Percentiles rank a stretch among this genome's conserved stretches.
phyloP scores from a whole-genome alignment of 2,329 filamentous ascomycete genomes.

The Phoma herbarum region DNA sequence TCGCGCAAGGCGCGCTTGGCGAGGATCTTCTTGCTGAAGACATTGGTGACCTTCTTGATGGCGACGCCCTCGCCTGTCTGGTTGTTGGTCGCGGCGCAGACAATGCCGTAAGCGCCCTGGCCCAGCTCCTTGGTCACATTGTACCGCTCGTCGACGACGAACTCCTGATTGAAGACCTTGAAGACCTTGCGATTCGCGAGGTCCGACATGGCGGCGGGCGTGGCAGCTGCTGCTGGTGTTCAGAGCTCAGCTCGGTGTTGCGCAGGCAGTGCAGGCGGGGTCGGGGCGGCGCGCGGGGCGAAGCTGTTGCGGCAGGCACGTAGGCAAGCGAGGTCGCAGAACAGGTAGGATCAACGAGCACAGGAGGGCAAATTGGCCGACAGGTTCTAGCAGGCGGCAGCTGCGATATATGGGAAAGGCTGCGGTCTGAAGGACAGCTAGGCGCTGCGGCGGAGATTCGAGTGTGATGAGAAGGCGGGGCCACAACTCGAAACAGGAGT shows the following conservation, averaged over 20 bases:
- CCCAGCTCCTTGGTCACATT: conserved; percentile 98
- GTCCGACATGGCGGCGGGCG: conserved; percentile 61
- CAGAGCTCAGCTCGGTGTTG: conserved; percentile 1
- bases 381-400: conserved; percentile 28
- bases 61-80: conserved; percentile 92
- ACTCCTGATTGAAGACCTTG: conserved; percentile 94
- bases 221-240: conserved; percentile 1
- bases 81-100: conserved; percentile 93
- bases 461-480: conserved; percentile 33
- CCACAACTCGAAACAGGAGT: conserved; percentile 27
- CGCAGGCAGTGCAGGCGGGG: conserved; percentile 7
- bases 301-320: conserved; percentile 1
- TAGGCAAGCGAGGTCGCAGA: not conserved
- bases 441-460: conserved; percentile 39
- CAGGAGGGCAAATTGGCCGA: conserved; percentile 1
- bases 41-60: conserved; percentile 99
- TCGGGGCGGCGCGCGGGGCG: conserved; percentile 11
- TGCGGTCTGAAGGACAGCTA: conserved; percentile 24
- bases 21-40: conserved; percentile 99
- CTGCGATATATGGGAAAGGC: conserved; percentile 30
- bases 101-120: conserved; percentile 97
- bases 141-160: conserved; percentile 97
- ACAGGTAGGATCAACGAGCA: not conserved
- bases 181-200: conserved; percentile 74
- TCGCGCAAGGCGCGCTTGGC: conserved; percentile 97